These are phyloP conservation scores for Aspergillus spinulosporus DNA, from an alignment of 2,329 filamentous ascomycete species.

Conservation along the genomic window DNA sequence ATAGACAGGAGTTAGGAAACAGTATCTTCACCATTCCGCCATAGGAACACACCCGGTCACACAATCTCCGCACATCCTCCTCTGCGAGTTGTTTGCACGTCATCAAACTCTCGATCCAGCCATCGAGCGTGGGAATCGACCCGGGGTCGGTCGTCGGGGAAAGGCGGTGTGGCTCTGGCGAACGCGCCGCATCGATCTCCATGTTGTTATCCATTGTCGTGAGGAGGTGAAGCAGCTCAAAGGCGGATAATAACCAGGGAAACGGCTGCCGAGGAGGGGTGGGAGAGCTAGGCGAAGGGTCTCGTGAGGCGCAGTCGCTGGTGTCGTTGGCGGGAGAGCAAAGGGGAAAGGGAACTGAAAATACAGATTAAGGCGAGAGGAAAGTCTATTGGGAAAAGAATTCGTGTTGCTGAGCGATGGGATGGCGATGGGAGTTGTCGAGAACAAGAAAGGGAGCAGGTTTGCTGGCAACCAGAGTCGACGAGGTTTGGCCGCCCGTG, in stretches of 20 bases:
- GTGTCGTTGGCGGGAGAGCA: constrained; percentile 16
- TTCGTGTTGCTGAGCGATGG: constrained; percentile 7
- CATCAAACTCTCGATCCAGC: constrained; percentile 99
- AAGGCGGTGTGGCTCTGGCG: constrained; percentile 74
- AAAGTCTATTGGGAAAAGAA: constrained; percentile 9
- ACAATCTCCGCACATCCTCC: constrained; percentile 90
- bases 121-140: constrained; percentile 88
- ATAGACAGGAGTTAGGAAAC: background rate
- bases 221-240: constrained; percentile 13
- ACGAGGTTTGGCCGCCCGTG: constrained; percentile 21
- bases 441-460: constrained; percentile 16
- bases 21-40: background rate
- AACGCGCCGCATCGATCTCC: constrained; percentile 88
- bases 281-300: constrained; percentile 29
- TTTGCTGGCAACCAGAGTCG: constrained; percentile 19
- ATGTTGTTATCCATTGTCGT: constrained; percentile 89
- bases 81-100: constrained; percentile 96
- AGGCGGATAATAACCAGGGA: constrained; percentile 14
- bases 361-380: constrained; percentile 14
- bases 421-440: constrained; percentile 13
- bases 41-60: constrained; percentile 76
- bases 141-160: constrained; percentile 78
- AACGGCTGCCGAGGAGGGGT: constrained; percentile 27
- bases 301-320: constrained; percentile 33
- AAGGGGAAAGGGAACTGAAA: constrained; percentile 7